Evolutionary conservation across 73 alveolate species (phyloP).

Genomic region (Paraurostyla sp.): DNA sequence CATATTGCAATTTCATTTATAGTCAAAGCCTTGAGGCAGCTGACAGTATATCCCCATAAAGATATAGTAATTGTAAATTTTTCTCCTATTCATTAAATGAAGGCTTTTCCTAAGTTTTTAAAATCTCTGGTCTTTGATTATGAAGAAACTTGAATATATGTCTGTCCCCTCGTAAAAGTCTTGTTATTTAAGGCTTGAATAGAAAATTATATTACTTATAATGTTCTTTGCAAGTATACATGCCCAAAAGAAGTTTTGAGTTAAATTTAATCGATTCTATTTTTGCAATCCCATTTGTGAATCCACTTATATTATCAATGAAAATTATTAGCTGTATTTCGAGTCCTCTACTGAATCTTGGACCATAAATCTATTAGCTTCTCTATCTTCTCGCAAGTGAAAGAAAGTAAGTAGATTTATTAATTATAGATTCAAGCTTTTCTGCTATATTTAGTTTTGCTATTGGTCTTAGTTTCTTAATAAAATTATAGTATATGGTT

Average conservation of each 20-base stretch:
- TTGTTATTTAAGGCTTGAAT: not conserved
- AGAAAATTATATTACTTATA: no score
- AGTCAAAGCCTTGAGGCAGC: no score
- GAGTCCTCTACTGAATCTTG: not conserved
- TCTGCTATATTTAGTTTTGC: no score
- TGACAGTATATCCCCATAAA: conserved; percentile 11
- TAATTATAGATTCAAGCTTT: not conserved
- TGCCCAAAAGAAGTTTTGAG: not conserved
- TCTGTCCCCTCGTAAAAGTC: not conserved
- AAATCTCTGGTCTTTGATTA: not conserved
- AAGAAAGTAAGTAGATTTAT: not conserved
- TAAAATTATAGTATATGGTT: no score
- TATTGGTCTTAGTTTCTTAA: no score
- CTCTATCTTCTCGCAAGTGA: conserved; percentile 9
- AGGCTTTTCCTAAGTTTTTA: conserved; percentile 2
- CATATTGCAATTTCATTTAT: conserved; percentile 37
- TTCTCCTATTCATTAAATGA: not conserved
- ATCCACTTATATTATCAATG: not conserved
- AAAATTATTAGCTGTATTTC: not conserved
- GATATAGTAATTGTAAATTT: not conserved
- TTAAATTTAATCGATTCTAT: not conserved
- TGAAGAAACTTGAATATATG: conserved; percentile 5
- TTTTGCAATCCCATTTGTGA: not conserved
- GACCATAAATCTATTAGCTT: not conserved
- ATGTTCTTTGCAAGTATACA: not conserved